Conservation (phyloP, 2,329 filamentous ascomycete genomes). For the Mycocentrospora acerina region DNA sequence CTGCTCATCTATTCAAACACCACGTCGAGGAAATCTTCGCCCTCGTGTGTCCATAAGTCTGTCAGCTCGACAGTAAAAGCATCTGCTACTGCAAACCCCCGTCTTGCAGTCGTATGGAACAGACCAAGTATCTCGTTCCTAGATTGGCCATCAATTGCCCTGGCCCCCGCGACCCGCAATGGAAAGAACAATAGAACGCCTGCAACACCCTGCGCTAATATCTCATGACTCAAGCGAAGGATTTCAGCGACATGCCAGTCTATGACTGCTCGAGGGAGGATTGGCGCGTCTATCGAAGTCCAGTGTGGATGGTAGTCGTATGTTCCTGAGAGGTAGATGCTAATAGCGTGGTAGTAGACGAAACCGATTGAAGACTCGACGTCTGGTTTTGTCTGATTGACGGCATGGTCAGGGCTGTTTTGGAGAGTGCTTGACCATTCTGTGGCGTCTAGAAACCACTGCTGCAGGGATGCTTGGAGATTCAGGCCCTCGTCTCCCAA, state of each 20-base stretch:
- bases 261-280: constrained; percentile 11
- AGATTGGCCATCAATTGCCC: constrained; percentile 9
- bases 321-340: constrained; percentile 31
- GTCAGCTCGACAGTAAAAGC: constrained; percentile 15
- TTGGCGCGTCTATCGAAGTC: constrained; percentile 15
- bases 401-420: background rate
- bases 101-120: constrained; percentile 8
- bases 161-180: constrained; percentile 28
- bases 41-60: constrained; percentile 12
- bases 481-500: constrained; percentile 22
- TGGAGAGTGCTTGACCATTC: constrained; percentile 9
- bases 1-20: too few relatives aligned
- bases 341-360: constrained; percentile 27
- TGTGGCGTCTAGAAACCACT: constrained; percentile 16
- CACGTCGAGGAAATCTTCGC: too few relatives aligned
- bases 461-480: constrained; percentile 14
- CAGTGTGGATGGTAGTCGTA: constrained; percentile 28
- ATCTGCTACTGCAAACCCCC: constrained; percentile 22
- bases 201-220: constrained; percentile 18
- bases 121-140: constrained; percentile 13
- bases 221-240: constrained; percentile 14
- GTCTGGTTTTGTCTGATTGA: background rate
- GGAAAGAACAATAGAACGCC: constrained; percentile 30
- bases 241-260: constrained; percentile 21
- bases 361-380: constrained; percentile 16